Evolutionary conservation across 192 early-diverging fungal genomes (phyloP).

Genomic region (Coemansia sp.): DNA sequence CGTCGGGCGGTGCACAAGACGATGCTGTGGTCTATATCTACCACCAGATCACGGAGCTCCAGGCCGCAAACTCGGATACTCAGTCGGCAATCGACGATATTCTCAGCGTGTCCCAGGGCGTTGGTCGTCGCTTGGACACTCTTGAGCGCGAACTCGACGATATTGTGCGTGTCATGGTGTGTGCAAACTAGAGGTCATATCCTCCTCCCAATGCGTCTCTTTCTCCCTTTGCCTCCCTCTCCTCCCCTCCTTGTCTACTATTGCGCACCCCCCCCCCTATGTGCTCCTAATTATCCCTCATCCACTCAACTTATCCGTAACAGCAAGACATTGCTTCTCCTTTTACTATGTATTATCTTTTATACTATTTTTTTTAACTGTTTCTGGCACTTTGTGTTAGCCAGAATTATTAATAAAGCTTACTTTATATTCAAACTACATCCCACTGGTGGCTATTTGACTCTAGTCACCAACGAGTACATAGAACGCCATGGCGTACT

Average conservation of each 20-base stretch:
- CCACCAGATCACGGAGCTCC: slow-evolving; percentile 31
- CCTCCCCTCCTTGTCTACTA: background rate
- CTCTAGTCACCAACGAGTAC: too few species aligned
- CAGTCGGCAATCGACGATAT: slow-evolving; percentile 52
- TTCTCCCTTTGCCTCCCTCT: background rate
- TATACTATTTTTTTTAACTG: background rate
- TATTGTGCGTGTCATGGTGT: slow-evolving; percentile 48
- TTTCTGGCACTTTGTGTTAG: background rate
- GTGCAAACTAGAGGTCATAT: slow-evolving; percentile 23
- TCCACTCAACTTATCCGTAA: background rate
- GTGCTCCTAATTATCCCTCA: background rate
- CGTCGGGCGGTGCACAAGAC: slow-evolving; percentile 4
- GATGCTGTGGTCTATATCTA: slow-evolving; percentile 30
- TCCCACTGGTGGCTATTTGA: background rate
- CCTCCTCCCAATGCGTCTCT: background rate
- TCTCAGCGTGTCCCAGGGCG: slow-evolving; percentile 49
- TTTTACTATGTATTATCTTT: slow-evolving; percentile 6
- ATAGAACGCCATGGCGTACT: too few species aligned
- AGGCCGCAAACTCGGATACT: slow-evolving; percentile 25
- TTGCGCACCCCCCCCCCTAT: background rate
- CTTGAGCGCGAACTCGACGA: slow-evolving; percentile 53
- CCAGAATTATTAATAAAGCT: background rate
- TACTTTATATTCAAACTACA: background rate
- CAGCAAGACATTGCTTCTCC: background rate
- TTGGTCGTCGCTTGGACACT: slow-evolving; percentile 47